Evolutionary conservation across 345 rosid species (phyloP).

Genomic region (Bruguiera parviflora): DNA sequence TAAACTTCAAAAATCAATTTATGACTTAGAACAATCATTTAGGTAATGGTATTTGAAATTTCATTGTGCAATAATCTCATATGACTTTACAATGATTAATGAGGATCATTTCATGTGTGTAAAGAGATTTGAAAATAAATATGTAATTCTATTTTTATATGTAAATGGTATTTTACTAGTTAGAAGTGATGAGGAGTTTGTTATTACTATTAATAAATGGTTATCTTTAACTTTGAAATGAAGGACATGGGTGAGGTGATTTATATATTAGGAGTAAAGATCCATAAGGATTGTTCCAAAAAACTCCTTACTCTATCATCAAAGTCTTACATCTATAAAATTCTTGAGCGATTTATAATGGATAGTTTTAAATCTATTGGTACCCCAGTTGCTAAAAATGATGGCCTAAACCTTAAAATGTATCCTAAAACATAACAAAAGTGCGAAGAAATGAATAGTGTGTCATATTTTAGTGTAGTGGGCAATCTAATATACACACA

Average conservation of each 20-base stretch:
- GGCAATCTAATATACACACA: not conserved
- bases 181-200: not conserved
- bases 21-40: not conserved
- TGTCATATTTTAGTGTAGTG: not conserved
- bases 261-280: not conserved
- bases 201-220: not conserved
- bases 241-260: not conserved
- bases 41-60: not conserved
- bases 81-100: not conserved
- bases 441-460: not conserved
- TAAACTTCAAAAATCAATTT: not conserved
- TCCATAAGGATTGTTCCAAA: not conserved
- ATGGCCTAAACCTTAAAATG: not conserved
- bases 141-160: not conserved
- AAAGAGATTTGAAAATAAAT: not conserved
- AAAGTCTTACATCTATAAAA: not conserved
- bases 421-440: not conserved
- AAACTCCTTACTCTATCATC: not conserved
- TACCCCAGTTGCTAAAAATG: not conserved
- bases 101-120: not conserved
- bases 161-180: not conserved
- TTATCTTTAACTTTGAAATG: not conserved
- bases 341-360: not conserved
- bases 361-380: not conserved
- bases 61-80: not conserved